These are phyloP conservation scores for Hypoxylon trugodes DNA, from an alignment of 495 filamentous ascomycete species.

Conservation along the genomic window DNA sequence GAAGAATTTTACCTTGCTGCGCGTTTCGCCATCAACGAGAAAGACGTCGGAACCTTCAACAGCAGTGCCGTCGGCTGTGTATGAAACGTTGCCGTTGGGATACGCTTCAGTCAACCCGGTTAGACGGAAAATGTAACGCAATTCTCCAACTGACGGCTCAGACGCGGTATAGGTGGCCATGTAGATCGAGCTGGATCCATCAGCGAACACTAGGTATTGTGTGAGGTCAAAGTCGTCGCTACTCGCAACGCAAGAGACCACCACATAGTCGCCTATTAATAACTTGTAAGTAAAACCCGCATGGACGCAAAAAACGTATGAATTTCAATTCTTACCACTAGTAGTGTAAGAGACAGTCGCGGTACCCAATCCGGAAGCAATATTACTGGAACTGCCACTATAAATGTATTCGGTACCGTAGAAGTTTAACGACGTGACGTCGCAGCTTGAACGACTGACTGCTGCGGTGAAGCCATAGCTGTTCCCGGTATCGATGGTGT, in stretches of 20 bases:
- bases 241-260: constrained; percentile 56
- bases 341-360: constrained; percentile 54
- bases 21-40: constrained; percentile 59
- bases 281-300: constrained; percentile 17
- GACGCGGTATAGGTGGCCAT: constrained; percentile 65
- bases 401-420: constrained; percentile 61
- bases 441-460: constrained; percentile 57
- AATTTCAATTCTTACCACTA: constrained; percentile 15
- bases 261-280: constrained; percentile 53
- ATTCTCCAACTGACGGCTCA: constrained; percentile 62
- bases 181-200: constrained; percentile 59
- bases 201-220: constrained; percentile 63
- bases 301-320: not conserved
- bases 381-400: constrained; percentile 55
- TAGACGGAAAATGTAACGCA: constrained; percentile 65
- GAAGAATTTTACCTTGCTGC: constrained; percentile 57
- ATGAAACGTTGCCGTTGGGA: constrained; percentile 47
- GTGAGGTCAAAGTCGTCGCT: constrained; percentile 55
- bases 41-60: constrained; percentile 66
- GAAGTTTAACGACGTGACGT: constrained; percentile 63
- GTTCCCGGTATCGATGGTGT: constrained; percentile 56
- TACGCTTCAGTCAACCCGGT: constrained; percentile 58
- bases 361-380: constrained; percentile 64
- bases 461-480: constrained; percentile 57
- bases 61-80: constrained; percentile 51